Evolutionary conservation across 768 basidiomycete species (phyloP).

Genomic region (Peribolospora kevripleyi): DNA sequence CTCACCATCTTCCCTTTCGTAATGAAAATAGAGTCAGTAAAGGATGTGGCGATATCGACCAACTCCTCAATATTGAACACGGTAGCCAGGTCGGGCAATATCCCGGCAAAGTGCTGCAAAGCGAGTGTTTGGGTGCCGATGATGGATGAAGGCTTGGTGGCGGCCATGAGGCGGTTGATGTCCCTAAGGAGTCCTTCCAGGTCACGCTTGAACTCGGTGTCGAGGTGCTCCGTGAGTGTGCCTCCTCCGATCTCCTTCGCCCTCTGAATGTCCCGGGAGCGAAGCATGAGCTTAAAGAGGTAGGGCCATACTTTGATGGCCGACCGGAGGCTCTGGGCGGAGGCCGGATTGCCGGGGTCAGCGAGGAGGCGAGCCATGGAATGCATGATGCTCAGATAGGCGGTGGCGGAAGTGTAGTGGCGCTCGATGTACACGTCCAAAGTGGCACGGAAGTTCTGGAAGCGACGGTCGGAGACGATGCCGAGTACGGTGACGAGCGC

Average conservation of each 20-base stretch:
- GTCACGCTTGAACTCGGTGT: conserved; percentile 61
- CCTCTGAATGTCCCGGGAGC: conserved; percentile 64
- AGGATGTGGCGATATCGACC: conserved; percentile 60
- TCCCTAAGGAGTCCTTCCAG: conserved; percentile 48
- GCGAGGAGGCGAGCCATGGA: conserved; percentile 63
- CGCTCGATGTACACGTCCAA: conserved; percentile 56
- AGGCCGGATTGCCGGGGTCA: conserved; percentile 44
- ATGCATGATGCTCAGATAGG: conserved; percentile 58
- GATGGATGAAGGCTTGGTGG: conserved; percentile 50
- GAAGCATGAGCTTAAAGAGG: conserved; percentile 78
- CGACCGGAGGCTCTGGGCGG: conserved; percentile 53
- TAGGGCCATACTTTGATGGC: conserved; percentile 93
- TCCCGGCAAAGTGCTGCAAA: conserved; percentile 73
- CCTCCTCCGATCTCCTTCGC: conserved; percentile 53
- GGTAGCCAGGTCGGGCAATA: conserved; percentile 62
- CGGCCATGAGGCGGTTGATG: conserved; percentile 73
- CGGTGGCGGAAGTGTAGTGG: conserved; percentile 59
- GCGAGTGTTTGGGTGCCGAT: conserved; percentile 92
- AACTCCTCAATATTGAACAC: conserved; percentile 62
- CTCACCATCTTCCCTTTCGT: conserved; percentile 51
- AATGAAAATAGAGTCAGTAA: conserved; percentile 55
- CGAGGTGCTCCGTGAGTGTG: conserved; percentile 63
- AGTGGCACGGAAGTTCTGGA: conserved; percentile 83
- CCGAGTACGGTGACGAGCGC: conserved; percentile 74
- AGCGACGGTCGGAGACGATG: conserved; percentile 77